Percentiles rank a stretch among this genome's conserved stretches.
phyloP scores from a whole-genome alignment of 164 flowering plant genomes.

The Akebia trifoliata region DNA sequence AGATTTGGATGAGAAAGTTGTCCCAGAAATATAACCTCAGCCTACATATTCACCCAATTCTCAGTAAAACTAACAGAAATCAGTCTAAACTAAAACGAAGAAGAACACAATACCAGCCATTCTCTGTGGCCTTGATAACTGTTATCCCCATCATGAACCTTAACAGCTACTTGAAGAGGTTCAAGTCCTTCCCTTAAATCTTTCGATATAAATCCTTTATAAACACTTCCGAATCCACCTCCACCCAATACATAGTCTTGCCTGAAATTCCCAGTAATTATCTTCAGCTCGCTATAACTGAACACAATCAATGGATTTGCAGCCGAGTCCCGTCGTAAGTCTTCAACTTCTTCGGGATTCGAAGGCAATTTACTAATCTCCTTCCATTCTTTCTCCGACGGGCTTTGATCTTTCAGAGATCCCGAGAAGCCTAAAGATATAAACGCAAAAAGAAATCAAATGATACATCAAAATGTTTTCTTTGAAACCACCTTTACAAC shows the following conservation, averaged over 20 bases:
- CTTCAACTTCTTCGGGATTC: slow-evolving; percentile 87
- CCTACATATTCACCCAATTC: slow-evolving; percentile 31
- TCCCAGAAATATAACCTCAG: slow-evolving; percentile 92
- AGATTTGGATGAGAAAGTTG: slow-evolving; percentile 96
- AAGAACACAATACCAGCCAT: slow-evolving; percentile 79
- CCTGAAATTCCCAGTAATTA: slow-evolving; percentile 72
- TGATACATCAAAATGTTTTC: no score
- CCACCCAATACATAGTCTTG: slow-evolving; percentile 76
- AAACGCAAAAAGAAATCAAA: neutral
- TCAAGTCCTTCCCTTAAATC: slow-evolving; percentile 54
- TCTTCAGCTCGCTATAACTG: slow-evolving; percentile 58
- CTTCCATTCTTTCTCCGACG: slow-evolving; percentile 25
- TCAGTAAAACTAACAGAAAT: neutral
- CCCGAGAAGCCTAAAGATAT: slow-evolving; percentile 26
- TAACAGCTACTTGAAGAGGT: slow-evolving; percentile 76
- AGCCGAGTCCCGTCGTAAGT: slow-evolving; percentile 67
- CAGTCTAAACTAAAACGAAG: neutral
- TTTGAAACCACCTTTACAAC: neutral
- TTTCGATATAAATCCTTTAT: slow-evolving; percentile 67
- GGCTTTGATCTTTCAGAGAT: slow-evolving; percentile 37
- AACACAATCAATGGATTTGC: slow-evolving; percentile 74
- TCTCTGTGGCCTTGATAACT: slow-evolving; percentile 95
- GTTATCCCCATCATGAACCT: slow-evolving; percentile 94
- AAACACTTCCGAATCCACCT: slow-evolving; percentile 96
- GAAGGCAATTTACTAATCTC: slow-evolving; percentile 54